Evolutionary conservation across 768 basidiomycete genomes (phyloP), one percentile per base, ranked within the genome.

Genomic region (Leccinum arenicola): DNA sequence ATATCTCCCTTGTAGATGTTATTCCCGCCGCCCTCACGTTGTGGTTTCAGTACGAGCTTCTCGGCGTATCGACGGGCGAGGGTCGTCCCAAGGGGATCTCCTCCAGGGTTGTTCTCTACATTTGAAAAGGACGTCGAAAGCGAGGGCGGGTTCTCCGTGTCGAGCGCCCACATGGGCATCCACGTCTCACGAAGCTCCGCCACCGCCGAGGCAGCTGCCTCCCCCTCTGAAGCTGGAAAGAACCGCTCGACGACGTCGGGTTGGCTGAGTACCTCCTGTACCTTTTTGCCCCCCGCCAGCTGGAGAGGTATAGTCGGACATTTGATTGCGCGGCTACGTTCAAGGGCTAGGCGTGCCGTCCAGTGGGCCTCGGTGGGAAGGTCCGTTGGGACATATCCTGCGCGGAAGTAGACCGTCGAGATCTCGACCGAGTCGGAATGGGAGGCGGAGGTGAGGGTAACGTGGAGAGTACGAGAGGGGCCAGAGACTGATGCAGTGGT

Each of bases 21-120:
- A 67, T 98, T 97, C 8, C 96, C 96, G 1, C 96, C 96, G 2
- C 96, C 96, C 77, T 99, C 96, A n/a, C 95, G 82, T 71, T 98
- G 96, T 0, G 96, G 96, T 72, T 99, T 99, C 51, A 99, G 81
- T 2, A 98, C 96, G 27, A 94, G 83, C 6, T 79, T 75, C 6
- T 74, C 69, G 0, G 86, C 80, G 14, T 76, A 45, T 5, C 23
- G 31, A 29, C 64, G 66, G 3, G 72, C 71, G 14, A 65, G 57
- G 1, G 58, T 52, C 49, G 52, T 68, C 25, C 71, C 72, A 12
- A 61, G 43, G 0, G 70, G 65, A 50, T 67, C 70, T 1, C 57
- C 61, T 8, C 43, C 43, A 43, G 51, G 10, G 8, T 6, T n/a
- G 3, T 17, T 21, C 8, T 43, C 52, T 2, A 51, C 45, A 1